Percentiles rank a stretch among this genome's conserved stretches.
Evolutionary conservation across 345 rosid species (phyloP).

Genomic region (Gossypium longicalyx): DNA sequence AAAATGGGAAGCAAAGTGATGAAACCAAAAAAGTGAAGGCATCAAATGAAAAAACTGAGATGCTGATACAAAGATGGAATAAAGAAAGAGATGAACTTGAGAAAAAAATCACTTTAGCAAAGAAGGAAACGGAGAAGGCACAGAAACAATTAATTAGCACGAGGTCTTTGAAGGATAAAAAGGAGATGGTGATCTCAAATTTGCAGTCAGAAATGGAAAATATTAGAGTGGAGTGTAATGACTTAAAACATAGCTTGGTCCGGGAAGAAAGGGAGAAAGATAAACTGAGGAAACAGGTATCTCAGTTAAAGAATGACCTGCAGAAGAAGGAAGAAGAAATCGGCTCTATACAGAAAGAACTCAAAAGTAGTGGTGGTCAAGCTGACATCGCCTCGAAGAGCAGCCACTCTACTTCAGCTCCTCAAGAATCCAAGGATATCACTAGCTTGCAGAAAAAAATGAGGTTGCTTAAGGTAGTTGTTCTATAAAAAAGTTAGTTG

Average conservation of each 20-base stretch:
- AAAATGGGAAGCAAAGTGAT: slow-evolving; percentile 31
- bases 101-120: slow-evolving; percentile 38
- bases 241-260: slow-evolving; percentile 42
- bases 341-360: slow-evolving; percentile 12
- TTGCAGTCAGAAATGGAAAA: slow-evolving; percentile 49
- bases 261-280: slow-evolving; percentile 63
- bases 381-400: slow-evolving; percentile 9
- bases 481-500: not conserved
- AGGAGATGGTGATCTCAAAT: slow-evolving; percentile 39
- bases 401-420: slow-evolving; percentile 15
- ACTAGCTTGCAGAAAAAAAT: slow-evolving; percentile 21
- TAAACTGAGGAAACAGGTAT: slow-evolving; percentile 46
- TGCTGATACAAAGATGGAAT: slow-evolving; percentile 43
- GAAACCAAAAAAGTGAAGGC: slow-evolving; percentile 25
- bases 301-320: slow-evolving; percentile 42
- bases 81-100: slow-evolving; percentile 49
- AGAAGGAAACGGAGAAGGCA: slow-evolving; percentile 46
- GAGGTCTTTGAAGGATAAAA: slow-evolving; percentile 52
- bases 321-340: slow-evolving; percentile 49
- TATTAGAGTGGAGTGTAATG: slow-evolving; percentile 38
- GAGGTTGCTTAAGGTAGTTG: slow-evolving; percentile 26
- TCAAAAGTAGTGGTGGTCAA: not conserved
- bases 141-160: slow-evolving; percentile 41
- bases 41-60: slow-evolving; percentile 42
- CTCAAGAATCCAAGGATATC: not conserved